These are phyloP conservation scores for Anthracocystis panici-leucophaei DNA, from an alignment of 1,284 basidiomycete genomes.

Conservation along the genomic window DNA sequence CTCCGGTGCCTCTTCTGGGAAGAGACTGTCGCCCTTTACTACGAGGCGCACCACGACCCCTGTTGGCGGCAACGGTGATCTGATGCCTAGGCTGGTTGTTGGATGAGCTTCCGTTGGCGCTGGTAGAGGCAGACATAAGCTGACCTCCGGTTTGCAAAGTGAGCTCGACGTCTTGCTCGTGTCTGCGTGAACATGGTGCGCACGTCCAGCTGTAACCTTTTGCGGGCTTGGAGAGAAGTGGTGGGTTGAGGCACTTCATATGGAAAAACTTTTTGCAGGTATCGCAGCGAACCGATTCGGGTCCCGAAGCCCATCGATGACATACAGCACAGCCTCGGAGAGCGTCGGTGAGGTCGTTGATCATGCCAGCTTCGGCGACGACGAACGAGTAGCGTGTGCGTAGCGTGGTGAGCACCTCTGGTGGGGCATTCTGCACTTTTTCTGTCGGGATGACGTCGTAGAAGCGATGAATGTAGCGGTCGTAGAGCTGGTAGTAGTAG, in stretches of 20 bases:
- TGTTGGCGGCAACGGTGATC: constrained; percentile 21
- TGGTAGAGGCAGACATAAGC: constrained; percentile 23
- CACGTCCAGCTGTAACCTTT: constrained; percentile 98
- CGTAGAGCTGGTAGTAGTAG: constrained; percentile 92
- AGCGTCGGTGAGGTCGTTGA: constrained; percentile 87
- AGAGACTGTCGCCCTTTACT: constrained; percentile 19
- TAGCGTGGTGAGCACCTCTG: constrained; percentile 72
- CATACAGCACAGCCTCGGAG: constrained; percentile 88
- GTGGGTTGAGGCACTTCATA: constrained; percentile 92
- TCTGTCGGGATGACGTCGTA: constrained; percentile 92
- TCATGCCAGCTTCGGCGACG: constrained; percentile 90
- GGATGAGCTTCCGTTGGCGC: constrained; percentile 18
- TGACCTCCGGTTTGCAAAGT: constrained; percentile 41
- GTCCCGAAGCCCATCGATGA: constrained; percentile 78
- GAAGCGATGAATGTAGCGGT: constrained; percentile 97
- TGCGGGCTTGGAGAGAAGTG: constrained; percentile 92
- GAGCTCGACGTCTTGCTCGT: constrained; percentile 85
- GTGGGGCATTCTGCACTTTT: constrained; percentile 81
- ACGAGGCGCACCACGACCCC: constrained; percentile 39
- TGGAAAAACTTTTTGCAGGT: constrained; percentile 94
- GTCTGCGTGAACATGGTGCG: constrained; percentile 86
- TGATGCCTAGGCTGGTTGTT: constrained; percentile 22
- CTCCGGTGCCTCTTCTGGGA: constrained; percentile 28
- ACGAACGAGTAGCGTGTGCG: constrained; percentile 91
- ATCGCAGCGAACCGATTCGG: constrained; percentile 90